These are phyloP conservation scores for Aegle marmelos DNA, from an alignment of 345 rosid species.

Conservation along the genomic window DNA sequence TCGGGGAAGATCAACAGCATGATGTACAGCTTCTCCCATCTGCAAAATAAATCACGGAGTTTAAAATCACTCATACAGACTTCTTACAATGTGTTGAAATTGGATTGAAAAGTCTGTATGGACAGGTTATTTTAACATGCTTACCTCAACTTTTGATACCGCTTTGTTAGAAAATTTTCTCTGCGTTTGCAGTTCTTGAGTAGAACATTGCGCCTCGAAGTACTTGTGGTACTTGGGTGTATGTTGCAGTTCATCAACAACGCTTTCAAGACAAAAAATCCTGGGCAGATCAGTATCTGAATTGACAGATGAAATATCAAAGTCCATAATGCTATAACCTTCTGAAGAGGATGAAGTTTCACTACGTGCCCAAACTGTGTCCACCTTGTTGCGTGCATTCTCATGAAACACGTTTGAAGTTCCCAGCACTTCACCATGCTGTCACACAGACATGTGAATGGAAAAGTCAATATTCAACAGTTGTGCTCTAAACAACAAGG, in stretches of 20 bases:
- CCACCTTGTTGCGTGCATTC: background rate
- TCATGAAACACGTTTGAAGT: background rate
- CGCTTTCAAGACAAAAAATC: background rate
- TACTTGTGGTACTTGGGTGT: background rate
- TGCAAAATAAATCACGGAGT: constrained; percentile 14
- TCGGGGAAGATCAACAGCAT: background rate
- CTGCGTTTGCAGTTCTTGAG: background rate
- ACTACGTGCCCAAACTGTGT: background rate
- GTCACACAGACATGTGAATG: background rate
- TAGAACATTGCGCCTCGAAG: background rate
- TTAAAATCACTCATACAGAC: background rate
- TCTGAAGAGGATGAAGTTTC: background rate
- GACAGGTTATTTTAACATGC: background rate
- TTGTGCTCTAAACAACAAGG: background rate
- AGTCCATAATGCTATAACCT: background rate
- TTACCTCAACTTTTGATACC: constrained; percentile 12
- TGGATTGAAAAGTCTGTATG: background rate
- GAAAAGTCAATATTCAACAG: background rate
- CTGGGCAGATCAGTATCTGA: background rate
- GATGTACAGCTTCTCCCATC: background rate
- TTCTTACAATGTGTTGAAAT: background rate
- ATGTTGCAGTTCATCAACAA: background rate
- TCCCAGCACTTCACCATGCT: background rate
- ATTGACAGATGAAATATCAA: background rate
- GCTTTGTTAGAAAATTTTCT: background rate